A percentile compares a stretch with the other conserved stretches of the same genome.
Conservation (phyloP, 805 yeast genomes). For the Grigorovia jiainica region DNA sequence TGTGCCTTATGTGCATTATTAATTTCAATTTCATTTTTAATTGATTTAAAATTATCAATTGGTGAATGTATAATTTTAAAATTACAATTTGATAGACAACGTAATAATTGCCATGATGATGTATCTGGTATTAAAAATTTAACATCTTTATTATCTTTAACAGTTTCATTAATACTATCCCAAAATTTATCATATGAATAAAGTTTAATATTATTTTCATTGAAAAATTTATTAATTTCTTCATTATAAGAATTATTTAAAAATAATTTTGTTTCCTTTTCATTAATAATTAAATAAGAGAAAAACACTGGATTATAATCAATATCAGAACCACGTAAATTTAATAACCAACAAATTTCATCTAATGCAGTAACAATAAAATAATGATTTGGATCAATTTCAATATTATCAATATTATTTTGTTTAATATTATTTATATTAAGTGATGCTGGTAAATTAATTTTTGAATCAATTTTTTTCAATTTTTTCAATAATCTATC, state of each 20-base stretch:
- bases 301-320: conserved; percentile 82
- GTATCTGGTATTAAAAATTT: conserved; percentile 42
- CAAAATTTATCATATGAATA: conserved; percentile 51
- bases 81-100: conserved; percentile 28
- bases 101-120: conserved; percentile 61
- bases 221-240: conserved; percentile 33
- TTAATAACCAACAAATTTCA: conserved; percentile 86
- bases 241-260: conserved; percentile 37
- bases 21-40: conserved; percentile 67
- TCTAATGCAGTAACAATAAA: conserved; percentile 67
- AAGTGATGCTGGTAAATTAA: not conserved
- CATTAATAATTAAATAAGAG: conserved; percentile 42
- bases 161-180: conserved; percentile 34
- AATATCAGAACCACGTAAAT: conserved; percentile 76
- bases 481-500: conserved; percentile 34
- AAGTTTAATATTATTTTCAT: conserved; percentile 37
- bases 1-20: conserved; percentile 69
- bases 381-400: conserved; percentile 16
- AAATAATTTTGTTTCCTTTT: conserved; percentile 42
- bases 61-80: conserved; percentile 45
- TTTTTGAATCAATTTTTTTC: conserved; percentile 14
- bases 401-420: conserved; percentile 1
- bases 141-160: conserved; percentile 12
- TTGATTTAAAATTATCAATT: conserved; percentile 56
- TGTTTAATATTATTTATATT: not conserved